These are phyloP conservation scores for Yarrowia keelungensis DNA, from an alignment of 805 yeast genomes.

Conservation along the genomic window DNA sequence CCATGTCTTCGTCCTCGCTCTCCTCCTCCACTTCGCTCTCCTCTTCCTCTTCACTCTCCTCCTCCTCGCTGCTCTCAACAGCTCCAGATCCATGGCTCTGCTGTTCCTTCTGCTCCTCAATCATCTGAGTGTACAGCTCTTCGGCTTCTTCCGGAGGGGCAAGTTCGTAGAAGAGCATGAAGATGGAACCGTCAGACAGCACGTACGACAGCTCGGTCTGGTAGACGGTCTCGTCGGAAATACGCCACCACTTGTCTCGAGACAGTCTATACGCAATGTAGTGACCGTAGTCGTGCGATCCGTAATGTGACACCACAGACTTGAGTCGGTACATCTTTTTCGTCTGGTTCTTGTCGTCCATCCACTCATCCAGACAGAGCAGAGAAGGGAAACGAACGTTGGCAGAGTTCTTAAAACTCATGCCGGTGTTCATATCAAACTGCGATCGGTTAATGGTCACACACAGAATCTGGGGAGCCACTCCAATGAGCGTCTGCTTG, in stretches of 20 bases:
- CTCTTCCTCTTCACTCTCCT: slow-evolving; percentile 9
- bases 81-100: slow-evolving; percentile 33
- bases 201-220: slow-evolving; percentile 83
- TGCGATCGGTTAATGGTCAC: slow-evolving; percentile 93
- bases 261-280: slow-evolving; percentile 77
- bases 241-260: slow-evolving; percentile 83
- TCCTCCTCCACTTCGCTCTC: slow-evolving; percentile 25
- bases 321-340: slow-evolving; percentile 66
- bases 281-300: slow-evolving; percentile 97
- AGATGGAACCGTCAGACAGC: slow-evolving; percentile 80
- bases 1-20: slow-evolving; percentile 18
- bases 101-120: slow-evolving; percentile 37
- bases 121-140: slow-evolving; percentile 13
- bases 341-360: slow-evolving; percentile 58
- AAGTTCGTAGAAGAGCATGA: slow-evolving; percentile 86
- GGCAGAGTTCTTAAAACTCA: slow-evolving; percentile 83
- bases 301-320: slow-evolving; percentile 90
- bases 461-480: slow-evolving; percentile 68
- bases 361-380: slow-evolving; percentile 66
- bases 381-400: slow-evolving; percentile 76
- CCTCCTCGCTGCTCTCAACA: slow-evolving; percentile 14
- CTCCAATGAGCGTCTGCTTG: slow-evolving; percentile 77
- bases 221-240: slow-evolving; percentile 87
- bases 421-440: slow-evolving; percentile 84
- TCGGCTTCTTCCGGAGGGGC: slow-evolving; percentile 27